Conservation (phyloP, 805 yeast genomes). For the Priceomyces fermenticarens region DNA sequence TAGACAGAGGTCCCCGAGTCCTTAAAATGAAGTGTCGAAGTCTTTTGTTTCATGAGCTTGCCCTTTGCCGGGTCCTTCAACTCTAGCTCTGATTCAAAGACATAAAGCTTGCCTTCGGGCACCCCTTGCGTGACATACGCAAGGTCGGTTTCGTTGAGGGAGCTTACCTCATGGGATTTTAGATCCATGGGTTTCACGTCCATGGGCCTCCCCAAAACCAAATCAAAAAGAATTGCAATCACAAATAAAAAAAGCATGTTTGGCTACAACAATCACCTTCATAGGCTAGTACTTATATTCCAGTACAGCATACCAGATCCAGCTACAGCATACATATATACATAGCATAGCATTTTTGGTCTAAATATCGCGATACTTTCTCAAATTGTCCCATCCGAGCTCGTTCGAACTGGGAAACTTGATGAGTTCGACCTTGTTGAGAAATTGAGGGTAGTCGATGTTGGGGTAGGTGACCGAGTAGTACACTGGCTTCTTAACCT, state of each 20-base stretch:
- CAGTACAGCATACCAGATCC: too few species aligned
- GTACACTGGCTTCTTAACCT: slow-evolving; percentile 35
- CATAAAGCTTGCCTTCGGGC: slow-evolving; percentile 4
- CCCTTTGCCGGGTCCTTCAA: slow-evolving; percentile 5
- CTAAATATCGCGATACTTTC: slow-evolving; percentile 21
- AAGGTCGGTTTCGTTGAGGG: too few species aligned
- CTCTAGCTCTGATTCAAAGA: slow-evolving; percentile 5
- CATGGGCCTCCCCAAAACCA: too few species aligned
- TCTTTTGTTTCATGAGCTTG: slow-evolving; percentile 6
- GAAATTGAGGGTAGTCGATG: slow-evolving; percentile 26
- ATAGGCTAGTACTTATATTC: too few species aligned
- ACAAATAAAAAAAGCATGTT: too few species aligned
- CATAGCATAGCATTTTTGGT: neutral
- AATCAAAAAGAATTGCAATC: too few species aligned
- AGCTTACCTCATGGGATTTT: too few species aligned
- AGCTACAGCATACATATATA: too few species aligned
- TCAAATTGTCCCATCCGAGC: slow-evolving; percentile 43
- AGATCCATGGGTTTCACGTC: too few species aligned
- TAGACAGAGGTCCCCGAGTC: slow-evolving; percentile 5
- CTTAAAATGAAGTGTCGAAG: slow-evolving; percentile 8
- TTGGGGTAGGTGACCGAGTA: slow-evolving; percentile 30
- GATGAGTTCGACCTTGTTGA: slow-evolving; percentile 36
- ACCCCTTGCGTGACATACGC: neutral
- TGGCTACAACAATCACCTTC: too few species aligned
- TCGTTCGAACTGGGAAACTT: slow-evolving; percentile 43